These are phyloP conservation scores for Evernia prunastri DNA, from an alignment of 495 filamentous ascomycete genomes.

Conservation along the genomic window DNA sequence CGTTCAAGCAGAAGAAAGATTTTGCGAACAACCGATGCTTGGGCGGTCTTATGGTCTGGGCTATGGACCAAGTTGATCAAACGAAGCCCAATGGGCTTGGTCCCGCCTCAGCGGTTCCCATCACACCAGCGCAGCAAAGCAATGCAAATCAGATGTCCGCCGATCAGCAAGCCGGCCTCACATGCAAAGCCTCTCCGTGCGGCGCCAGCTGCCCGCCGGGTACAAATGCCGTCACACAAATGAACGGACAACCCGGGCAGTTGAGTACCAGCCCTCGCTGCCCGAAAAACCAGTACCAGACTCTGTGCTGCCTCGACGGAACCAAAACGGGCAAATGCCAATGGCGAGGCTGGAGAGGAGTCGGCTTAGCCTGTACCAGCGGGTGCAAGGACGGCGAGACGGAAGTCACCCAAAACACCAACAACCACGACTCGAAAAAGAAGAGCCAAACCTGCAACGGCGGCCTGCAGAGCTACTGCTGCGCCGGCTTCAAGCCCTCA, in stretches of 20 bases:
- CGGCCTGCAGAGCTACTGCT: slow-evolving; percentile 29
- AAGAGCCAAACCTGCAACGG: slow-evolving; percentile 26
- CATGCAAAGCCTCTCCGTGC: slow-evolving; percentile 23
- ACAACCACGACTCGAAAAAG: slow-evolving; percentile 22
- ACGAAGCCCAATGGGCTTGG: slow-evolving; percentile 17
- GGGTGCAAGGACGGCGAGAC: slow-evolving; percentile 29
- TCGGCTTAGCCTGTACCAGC: slow-evolving; percentile 24
- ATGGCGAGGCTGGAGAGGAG: slow-evolving; percentile 25
- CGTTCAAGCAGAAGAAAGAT: slow-evolving; percentile 36
- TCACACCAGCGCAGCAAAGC: slow-evolving; percentile 20
- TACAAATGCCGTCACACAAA: slow-evolving; percentile 24
- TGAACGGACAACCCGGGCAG: slow-evolving; percentile 28
- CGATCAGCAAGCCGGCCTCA: slow-evolving; percentile 19
- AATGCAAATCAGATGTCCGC: slow-evolving; percentile 23
- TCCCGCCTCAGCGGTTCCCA: background rate
- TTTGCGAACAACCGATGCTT: slow-evolving; percentile 36
- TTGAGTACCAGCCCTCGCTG: slow-evolving; percentile 22
- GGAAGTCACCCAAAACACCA: slow-evolving; percentile 24
- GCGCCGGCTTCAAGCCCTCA: slow-evolving; percentile 26
- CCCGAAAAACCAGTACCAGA: slow-evolving; percentile 21
- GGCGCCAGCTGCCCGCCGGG: slow-evolving; percentile 21
- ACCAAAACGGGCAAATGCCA: slow-evolving; percentile 27
- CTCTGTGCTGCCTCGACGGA: slow-evolving; percentile 26
- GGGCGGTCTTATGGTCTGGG: slow-evolving; percentile 42
- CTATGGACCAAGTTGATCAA: slow-evolving; percentile 29